Conservation (phyloP, 306 rosid genomes). For the Leucaena leucocephala region DNA sequence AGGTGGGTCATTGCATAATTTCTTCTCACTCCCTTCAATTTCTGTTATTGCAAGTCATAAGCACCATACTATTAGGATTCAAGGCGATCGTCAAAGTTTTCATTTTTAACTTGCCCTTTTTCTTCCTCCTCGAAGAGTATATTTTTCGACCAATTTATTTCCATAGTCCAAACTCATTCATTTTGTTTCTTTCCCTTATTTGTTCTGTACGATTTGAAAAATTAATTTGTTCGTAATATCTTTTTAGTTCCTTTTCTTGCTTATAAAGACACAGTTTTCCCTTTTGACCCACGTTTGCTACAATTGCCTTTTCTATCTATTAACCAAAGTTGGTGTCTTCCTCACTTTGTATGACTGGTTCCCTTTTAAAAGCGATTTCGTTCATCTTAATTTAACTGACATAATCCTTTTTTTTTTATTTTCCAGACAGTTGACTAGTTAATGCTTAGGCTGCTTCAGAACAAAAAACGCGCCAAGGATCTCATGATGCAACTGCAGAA, state of each 20-base stretch:
- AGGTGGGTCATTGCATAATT: constrained; percentile 56
- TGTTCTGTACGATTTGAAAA: constrained; percentile 1
- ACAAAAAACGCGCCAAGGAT: constrained; percentile 40
- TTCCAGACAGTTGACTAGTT: constrained; percentile 55
- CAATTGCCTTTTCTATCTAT: too few relatives aligned
- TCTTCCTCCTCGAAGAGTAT: not conserved
- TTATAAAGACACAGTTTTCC: not conserved
- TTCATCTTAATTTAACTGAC: not conserved
- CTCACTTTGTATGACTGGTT: too few relatives aligned
- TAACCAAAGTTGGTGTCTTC: too few relatives aligned
- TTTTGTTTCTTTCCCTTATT: not conserved
- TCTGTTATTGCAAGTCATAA: not conserved
- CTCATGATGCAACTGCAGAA: constrained; percentile 32
- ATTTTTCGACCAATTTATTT: not conserved
- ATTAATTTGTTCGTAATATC: not conserved
- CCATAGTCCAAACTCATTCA: not conserved
- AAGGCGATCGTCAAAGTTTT: not conserved
- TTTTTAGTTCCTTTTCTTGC: constrained; percentile 11
- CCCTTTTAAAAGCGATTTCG: too few relatives aligned
- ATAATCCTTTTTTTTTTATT: constrained; percentile 9
- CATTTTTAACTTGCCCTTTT: not conserved
- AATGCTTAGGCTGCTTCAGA: constrained; percentile 49
- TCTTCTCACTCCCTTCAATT: not conserved
- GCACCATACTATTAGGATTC: not conserved
- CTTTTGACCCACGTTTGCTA: not conserved